phyloP scores from a whole-genome alignment of 306 rosid species.

The Castanea mollissima region DNA sequence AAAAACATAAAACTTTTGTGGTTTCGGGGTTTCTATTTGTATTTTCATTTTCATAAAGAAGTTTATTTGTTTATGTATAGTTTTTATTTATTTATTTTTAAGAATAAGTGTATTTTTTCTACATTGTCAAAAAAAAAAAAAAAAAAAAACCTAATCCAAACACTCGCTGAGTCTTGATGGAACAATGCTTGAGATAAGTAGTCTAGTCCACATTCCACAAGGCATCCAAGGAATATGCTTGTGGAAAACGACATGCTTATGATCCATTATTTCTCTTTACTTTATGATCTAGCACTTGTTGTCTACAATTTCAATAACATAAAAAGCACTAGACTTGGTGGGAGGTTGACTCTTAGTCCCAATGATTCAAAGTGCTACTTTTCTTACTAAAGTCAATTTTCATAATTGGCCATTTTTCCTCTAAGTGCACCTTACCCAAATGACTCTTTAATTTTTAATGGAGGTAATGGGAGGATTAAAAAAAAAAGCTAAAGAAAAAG shows the following conservation, averaged over 20 bases:
- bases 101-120: too few relatives aligned
- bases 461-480: conserved; percentile 10
- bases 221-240: background rate
- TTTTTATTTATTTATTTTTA: too few relatives aligned
- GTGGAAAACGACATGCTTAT: background rate
- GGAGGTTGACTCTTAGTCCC: conserved; percentile 42
- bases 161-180: background rate
- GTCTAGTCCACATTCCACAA: too few relatives aligned
- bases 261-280: background rate
- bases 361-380: conserved; percentile 21
- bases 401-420: conserved; percentile 23
- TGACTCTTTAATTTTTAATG: background rate
- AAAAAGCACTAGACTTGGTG: conserved; percentile 30
- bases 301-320: conserved; percentile 2
- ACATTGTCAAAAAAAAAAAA: too few relatives aligned
- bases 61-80: too few relatives aligned
- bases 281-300: conserved; percentile 8
- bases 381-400: conserved; percentile 30
- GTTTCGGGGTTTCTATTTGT: too few relatives aligned
- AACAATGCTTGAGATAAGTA: background rate
- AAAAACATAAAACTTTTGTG: too few relatives aligned
- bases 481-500: background rate
- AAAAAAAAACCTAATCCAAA: background rate
- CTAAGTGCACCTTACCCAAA: conserved; percentile 7
- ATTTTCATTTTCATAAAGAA: too few relatives aligned